Conservation (phyloP, 345 rosid genomes). For the Ceriops zippeliana region DNA sequence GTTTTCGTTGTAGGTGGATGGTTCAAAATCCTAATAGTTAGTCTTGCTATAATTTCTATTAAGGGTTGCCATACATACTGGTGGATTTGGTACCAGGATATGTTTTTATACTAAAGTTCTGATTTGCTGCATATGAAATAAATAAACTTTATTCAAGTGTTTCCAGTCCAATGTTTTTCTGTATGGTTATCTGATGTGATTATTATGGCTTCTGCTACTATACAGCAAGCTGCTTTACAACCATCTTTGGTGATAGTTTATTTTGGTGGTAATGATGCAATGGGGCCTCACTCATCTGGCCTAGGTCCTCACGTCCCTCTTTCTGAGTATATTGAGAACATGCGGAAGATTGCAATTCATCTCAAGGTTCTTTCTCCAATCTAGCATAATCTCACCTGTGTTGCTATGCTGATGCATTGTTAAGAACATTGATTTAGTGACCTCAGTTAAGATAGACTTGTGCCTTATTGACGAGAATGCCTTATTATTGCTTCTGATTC, state of each 20-base stretch:
- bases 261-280: slow-evolving; percentile 96
- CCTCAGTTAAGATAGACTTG: no score
- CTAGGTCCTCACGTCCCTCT: slow-evolving; percentile 94
- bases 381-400: background rate
- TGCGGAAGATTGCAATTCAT: slow-evolving; percentile 71
- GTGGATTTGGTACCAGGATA: no score
- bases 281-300: slow-evolving; percentile 93
- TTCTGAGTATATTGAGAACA: slow-evolving; percentile 67
- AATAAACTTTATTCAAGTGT: no score
- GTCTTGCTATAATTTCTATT: no score
- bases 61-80: no score
- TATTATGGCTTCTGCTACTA: background rate
- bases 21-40: no score
- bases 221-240: slow-evolving; percentile 64
- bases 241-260: slow-evolving; percentile 85
- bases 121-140: no score
- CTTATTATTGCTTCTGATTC: background rate
- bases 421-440: no score
- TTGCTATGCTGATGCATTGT: background rate
- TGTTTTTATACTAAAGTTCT: no score
- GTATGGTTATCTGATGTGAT: background rate
- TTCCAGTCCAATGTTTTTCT: background rate
- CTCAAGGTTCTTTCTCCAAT: slow-evolving; percentile 52
- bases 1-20: no score
- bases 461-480: no score